Base-by-base conservation (phyloP, 2,329 filamentous ascomycete genomes). In the Neofusicoccum ribis region DNA sequence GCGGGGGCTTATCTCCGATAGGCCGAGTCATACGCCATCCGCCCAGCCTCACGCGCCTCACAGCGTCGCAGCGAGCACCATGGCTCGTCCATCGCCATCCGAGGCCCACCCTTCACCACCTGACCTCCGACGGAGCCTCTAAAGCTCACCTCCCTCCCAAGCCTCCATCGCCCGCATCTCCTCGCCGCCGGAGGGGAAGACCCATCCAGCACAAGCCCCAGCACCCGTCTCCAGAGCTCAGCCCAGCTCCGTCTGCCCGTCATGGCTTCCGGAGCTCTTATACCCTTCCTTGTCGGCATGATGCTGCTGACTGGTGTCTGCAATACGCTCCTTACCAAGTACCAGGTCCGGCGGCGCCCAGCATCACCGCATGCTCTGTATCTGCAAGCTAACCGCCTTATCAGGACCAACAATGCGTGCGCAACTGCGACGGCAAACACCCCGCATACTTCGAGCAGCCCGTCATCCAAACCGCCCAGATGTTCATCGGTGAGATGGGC, bases 321-420 rank as follows among this genome's bases (percentile, higher is more conserved):
- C 84, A 99, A 99, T 78, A 99, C 95, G 1, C 87, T 99, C 67
- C 84, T 99, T 73, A 97, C 94, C 71, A 99, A 99, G 77, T 97
- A 93, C 74, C 94, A 98, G 83, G 93, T 93, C 79, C 67, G 27
- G 5, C 14, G 54, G 49, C 44, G 63, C 14, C 44, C 17, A 23
- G 5, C 52, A 17, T 31, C 37, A 20, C 17, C 44, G 50, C 6
- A 51, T 56, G 27, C 39, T 61, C 37, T 47, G 65, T 59, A 66
- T 64, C 43, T 27, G 43, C 6, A 58, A 23, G 51, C 72, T 75
- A 66, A 76, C 70, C 5, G 17, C 43, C 59, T 65, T 61, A 52
- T 60, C 65, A 93, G 91, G 95, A 99, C 77, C 96, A 97, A 83
- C 92, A 97, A 89, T 99, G 95, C 80, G 91, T 98, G 46, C 86